These are phyloP conservation scores for Clonostachys rhizophaga DNA, from an alignment of 2,329 filamentous ascomycete species.

Conservation along the genomic window DNA sequence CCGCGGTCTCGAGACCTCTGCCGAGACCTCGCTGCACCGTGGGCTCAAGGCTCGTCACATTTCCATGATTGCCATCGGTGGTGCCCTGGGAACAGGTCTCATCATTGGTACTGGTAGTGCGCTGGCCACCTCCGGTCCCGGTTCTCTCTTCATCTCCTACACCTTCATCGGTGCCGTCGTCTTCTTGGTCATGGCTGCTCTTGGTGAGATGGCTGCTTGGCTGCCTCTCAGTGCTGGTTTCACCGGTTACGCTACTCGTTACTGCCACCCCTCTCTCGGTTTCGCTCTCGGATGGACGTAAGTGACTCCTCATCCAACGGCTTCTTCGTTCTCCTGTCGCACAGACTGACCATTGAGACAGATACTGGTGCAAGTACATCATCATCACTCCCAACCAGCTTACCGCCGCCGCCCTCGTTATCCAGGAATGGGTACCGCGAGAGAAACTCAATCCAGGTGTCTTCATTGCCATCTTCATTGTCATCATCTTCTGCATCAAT, in stretches of 20 bases:
- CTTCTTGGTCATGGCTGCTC: constrained; percentile 74
- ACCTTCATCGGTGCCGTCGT: constrained; percentile 66
- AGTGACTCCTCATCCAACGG: constrained; percentile 14
- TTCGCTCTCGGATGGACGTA: constrained; percentile 73
- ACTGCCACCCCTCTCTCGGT: constrained; percentile 75
- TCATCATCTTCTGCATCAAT: constrained; percentile 61
- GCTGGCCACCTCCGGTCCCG: constrained; percentile 52
- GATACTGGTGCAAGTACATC: constrained; percentile 73
- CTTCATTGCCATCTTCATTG: constrained; percentile 69
- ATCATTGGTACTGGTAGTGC: constrained; percentile 64
- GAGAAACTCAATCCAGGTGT: constrained; percentile 71
- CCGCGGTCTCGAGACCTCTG: constrained; percentile 42
- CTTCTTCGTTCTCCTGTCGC: neutral
- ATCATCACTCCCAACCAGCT: constrained; percentile 83
- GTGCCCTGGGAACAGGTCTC: constrained; percentile 69
- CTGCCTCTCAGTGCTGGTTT: constrained; percentile 75
- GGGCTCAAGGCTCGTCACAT: constrained; percentile 50
- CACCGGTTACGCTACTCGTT: constrained; percentile 74
- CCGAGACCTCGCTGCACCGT: constrained; percentile 43
- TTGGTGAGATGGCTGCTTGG: constrained; percentile 85
- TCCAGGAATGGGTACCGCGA: constrained; percentile 69
- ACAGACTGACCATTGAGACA: constrained; percentile 12
- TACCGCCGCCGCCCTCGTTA: constrained; percentile 73
- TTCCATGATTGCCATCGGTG: constrained; percentile 65
- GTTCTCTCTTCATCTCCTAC: constrained; percentile 68